Evolutionary conservation across 1,284 basidiomycete species (phyloP).

Genomic region (Naganishia liquefaciens): DNA sequence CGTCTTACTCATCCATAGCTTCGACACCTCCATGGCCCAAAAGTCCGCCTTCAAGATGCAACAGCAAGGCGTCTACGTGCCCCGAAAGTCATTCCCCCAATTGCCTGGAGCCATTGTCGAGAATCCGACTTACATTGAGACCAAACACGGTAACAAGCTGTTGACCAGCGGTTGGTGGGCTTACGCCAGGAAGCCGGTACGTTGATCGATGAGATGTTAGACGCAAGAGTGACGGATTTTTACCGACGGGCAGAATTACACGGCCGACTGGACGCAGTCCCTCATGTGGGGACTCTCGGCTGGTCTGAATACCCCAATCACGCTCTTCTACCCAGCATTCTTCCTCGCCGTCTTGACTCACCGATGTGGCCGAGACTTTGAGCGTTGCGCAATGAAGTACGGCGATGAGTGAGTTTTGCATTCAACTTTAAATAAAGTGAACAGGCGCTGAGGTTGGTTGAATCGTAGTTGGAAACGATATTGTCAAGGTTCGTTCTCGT

Average conservation of each 20-base stretch:
- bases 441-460: background rate
- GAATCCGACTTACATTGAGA: constrained; percentile 90
- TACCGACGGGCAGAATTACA: constrained; percentile 64
- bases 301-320: constrained; percentile 80
- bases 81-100: constrained; percentile 91
- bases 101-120: constrained; percentile 81
- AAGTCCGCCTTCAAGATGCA: constrained; percentile 99
- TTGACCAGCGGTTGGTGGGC: constrained; percentile 61
- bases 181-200: constrained; percentile 81
- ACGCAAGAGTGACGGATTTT: background rate
- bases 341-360: constrained; percentile 87
- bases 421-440: background rate
- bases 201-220: constrained; percentile 40
- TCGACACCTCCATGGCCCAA: constrained; percentile 90
- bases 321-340: constrained; percentile 93
- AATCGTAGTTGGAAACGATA: constrained; percentile 57
- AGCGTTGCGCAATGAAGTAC: constrained; percentile 89
- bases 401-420: constrained; percentile 66
- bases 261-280: constrained; percentile 65
- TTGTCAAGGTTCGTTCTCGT: constrained; percentile 27
- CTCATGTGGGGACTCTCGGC: constrained; percentile 88
- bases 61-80: constrained; percentile 80
- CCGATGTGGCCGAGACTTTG: constrained; percentile 86
- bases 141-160: constrained; percentile 75
- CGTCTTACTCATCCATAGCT: constrained; percentile 57